Base-by-base conservation (phyloP, 2,329 filamentous ascomycete genomes). In the Colletotrichum karsti region DNA sequence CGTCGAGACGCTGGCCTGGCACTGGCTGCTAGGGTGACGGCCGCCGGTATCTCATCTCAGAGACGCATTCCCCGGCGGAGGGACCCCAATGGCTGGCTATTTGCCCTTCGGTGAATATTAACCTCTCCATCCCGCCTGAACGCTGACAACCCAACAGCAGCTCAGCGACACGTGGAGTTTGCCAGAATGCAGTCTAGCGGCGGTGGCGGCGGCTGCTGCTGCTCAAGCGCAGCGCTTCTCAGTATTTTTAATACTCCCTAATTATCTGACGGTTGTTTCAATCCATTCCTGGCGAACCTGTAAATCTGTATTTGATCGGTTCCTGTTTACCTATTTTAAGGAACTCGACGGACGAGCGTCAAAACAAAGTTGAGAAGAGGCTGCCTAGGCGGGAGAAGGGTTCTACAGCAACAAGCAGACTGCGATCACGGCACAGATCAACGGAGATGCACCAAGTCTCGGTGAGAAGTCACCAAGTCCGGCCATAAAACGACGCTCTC, bases 131-230 rank as follows among this genome's bases (percentile, higher is more conserved):
- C 42, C n/a, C n/a, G n/a, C n/a, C 53, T 67, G 48, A 42, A 51
- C 64, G 20, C 58, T 55, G 42, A 35, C 41, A 62, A 48, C 59
- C 51, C 28, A 50, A 22, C 44, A 59, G 56, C 56, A 41, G 30
- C 42, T 50, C 56, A 33, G 48, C 26, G 50, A 69, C 66, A 61
- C 62, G 65, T 69, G 65, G 65, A 48, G 26, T 53, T 48, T 68
- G 53, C 54, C 61, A 55, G 42, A 68, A 66, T 54, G 48, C 54
- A 66, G 62, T 56, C 62, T 67, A 61, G 62, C 54, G 61, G 65
- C 61, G 66, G 55, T 24, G 37, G 42, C 42, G 42, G 30, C 57
- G 15, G 42, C 44, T 35, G 18, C 41, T 44, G 18, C 57, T 37
- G 28, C 53, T 63, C 59, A 63, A 64, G 28, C 53, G 37, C 53